Conservation (phyloP, 805 yeast species). For the Lipomyces kockii region DNA sequence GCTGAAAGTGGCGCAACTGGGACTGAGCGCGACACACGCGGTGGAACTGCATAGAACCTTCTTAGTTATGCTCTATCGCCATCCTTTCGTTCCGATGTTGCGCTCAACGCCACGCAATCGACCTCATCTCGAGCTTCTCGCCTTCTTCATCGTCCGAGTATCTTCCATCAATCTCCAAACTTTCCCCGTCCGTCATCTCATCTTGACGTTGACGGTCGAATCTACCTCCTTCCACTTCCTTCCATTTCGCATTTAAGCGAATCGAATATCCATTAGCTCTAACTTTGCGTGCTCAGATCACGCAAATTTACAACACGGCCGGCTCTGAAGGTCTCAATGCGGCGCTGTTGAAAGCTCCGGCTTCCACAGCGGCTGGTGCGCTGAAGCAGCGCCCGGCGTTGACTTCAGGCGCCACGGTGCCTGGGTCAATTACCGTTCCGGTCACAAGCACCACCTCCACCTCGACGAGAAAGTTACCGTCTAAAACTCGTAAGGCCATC, state of each 20-base stretch:
- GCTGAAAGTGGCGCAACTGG: neutral
- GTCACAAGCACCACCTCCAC: neutral
- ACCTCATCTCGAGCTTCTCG: neutral
- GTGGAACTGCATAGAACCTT: neutral
- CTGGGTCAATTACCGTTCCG: constrained; percentile 36
- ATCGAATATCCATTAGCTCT: neutral
- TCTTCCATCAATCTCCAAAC: no score
- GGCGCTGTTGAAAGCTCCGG: constrained; percentile 22
- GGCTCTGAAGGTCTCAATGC: constrained; percentile 23
- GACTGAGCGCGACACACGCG: neutral
- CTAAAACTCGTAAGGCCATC: constrained; percentile 38
- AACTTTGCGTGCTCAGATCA: constrained; percentile 1
- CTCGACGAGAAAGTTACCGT: constrained; percentile 3
- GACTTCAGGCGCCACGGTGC: constrained; percentile 29
- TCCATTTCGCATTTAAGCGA: neutral
- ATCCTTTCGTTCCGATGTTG: neutral
- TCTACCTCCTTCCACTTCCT: neutral
- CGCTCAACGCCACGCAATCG: constrained; percentile 5
- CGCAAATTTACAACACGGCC: constrained; percentile 19
- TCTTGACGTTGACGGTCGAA: neutral
- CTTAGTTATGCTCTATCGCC: neutral
- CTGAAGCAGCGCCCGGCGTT: constrained; percentile 36
- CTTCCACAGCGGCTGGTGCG: constrained; percentile 22
- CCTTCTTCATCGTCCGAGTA: neutral
- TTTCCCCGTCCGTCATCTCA: neutral